Evolutionary conservation across 805 yeast genomes (phyloP).

Genomic region (Yarrowia divulgata): DNA sequence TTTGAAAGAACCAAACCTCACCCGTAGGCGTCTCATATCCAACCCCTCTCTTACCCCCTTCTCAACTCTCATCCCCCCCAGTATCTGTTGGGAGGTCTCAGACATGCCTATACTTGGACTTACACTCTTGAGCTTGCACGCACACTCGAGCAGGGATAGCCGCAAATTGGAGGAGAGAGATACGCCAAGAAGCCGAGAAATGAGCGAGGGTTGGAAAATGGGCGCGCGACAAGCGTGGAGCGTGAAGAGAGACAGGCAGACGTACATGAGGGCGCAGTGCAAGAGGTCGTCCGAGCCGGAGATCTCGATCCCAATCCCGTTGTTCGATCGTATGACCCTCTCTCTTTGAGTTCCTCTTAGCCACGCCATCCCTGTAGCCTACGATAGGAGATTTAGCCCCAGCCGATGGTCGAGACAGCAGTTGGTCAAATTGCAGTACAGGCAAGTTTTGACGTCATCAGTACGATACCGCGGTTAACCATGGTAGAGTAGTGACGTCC

Average conservation of each 20-base stretch:
- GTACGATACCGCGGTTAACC: too few relatives aligned
- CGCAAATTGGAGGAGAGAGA: slow-evolving; percentile 9
- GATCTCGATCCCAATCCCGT: neutral
- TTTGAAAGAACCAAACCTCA: too few relatives aligned
- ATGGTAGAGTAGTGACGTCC: too few relatives aligned
- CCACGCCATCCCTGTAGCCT: neutral
- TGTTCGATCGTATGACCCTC: slow-evolving; percentile 3
- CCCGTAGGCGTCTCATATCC: too few relatives aligned
- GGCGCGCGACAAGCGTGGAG: neutral
- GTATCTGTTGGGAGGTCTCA: slow-evolving; percentile 21
- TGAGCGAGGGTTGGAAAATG: slow-evolving; percentile 4
- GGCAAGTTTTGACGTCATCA: too few relatives aligned
- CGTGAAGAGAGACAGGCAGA: too few relatives aligned
- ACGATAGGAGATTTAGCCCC: neutral
- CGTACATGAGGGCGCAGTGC: too few relatives aligned
- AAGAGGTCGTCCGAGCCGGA: too few relatives aligned
- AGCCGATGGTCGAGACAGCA: too few relatives aligned
- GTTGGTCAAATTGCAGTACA: too few relatives aligned
- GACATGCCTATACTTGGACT: neutral
- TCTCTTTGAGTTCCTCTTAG: slow-evolving; percentile 1
- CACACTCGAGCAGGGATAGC: slow-evolving; percentile 3
- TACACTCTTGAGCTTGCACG: neutral
- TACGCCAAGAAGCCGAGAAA: slow-evolving; percentile 18
- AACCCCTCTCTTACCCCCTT: neutral
- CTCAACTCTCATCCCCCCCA: neutral